Conservation (phyloP, 106 monocot species). For the Acorus calamus region DNA sequence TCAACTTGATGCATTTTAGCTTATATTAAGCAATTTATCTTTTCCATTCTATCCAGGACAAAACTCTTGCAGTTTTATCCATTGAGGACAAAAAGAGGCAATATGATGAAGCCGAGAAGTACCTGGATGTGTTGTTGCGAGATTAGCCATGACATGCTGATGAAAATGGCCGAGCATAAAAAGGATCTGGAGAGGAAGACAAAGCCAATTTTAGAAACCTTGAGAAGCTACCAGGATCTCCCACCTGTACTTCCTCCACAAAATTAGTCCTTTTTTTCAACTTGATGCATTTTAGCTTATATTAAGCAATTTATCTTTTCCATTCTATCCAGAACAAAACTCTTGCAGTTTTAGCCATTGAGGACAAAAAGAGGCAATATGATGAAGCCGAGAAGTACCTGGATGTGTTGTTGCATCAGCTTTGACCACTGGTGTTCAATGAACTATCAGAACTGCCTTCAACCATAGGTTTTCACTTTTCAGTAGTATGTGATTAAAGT, state of each 20-base stretch:
- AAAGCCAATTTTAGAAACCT: slow-evolving; percentile 84
- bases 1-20: not conserved
- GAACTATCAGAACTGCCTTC: too few relatives aligned
- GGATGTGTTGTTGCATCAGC: slow-evolving; percentile 78
- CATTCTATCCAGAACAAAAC: slow-evolving; percentile 62
- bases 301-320: not conserved
- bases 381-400: slow-evolving; percentile 84
- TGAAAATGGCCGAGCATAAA: slow-evolving; percentile 95
- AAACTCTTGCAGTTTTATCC: slow-evolving; percentile 88
- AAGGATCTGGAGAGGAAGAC: slow-evolving; percentile 96
- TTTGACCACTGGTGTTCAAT: slow-evolving; percentile 15
- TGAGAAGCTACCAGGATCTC: slow-evolving; percentile 94
- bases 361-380: slow-evolving; percentile 95
- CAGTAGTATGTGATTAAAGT: too few relatives aligned
- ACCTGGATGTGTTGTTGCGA: slow-evolving; percentile 78
- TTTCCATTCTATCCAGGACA: slow-evolving; percentile 43
- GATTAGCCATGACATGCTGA: slow-evolving; percentile 93
- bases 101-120: slow-evolving; percentile 83
- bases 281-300: not conserved
- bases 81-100: slow-evolving; percentile 97
- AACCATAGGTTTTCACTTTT: too few relatives aligned
- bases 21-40: not conserved
- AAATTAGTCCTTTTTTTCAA: too few relatives aligned
- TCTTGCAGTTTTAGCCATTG: slow-evolving; percentile 94
- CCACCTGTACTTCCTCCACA: slow-evolving; percentile 53